phyloP scores from a whole-genome alignment of 441 rosid genomes.

The Syzygium syzygioides region DNA sequence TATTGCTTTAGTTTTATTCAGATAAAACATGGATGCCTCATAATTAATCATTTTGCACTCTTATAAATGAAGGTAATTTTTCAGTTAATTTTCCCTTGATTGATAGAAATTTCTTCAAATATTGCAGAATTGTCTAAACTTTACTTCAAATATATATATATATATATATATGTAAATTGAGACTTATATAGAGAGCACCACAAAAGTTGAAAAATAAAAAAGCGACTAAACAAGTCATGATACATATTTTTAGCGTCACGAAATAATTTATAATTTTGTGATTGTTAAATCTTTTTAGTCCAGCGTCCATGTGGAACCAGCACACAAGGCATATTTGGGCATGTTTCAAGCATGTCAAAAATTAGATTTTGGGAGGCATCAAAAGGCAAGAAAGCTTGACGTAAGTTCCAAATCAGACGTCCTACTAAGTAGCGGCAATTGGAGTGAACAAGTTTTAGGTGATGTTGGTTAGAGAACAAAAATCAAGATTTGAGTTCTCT shows the following conservation, averaged over 20 bases:
- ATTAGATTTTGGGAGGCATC: not conserved
- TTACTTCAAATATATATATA: not conserved
- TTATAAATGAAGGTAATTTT: not conserved
- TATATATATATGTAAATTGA: not conserved
- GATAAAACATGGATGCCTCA: not conserved
- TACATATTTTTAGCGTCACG: not conserved
- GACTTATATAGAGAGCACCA: not conserved
- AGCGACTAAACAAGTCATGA: not conserved
- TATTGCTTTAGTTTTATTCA: not conserved
- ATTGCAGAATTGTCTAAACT: not conserved
- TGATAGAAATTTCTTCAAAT: not conserved
- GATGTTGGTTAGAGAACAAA: not conserved
- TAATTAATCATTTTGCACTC: not conserved
- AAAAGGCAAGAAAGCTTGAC: not conserved
- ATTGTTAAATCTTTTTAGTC: not conserved
- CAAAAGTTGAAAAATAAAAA: not conserved
- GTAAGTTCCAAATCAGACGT: not conserved
- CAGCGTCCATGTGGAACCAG: not conserved
- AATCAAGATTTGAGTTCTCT: not conserved
- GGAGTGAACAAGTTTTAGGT: not conserved
- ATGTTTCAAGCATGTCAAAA: not conserved
- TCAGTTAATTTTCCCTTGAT: not conserved
- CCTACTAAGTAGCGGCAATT: not conserved
- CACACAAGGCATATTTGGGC: not conserved
- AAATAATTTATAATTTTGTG: not conserved